Evolutionary conservation across 2,329 filamentous ascomycete species (phyloP).

Genomic region (Colletotrichum higginsianum): DNA sequence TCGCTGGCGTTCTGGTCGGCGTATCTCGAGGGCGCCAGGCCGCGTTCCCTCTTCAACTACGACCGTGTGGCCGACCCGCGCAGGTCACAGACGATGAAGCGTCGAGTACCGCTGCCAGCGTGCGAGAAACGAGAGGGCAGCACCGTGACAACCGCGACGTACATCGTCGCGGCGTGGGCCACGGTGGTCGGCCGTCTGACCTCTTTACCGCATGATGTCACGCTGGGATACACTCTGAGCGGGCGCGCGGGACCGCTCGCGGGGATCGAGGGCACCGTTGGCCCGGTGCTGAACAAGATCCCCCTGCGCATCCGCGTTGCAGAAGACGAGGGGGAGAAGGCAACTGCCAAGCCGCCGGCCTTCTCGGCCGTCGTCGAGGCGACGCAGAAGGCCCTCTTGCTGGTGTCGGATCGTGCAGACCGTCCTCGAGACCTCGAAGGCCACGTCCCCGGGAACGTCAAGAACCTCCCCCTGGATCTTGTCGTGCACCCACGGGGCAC

Average conservation of each 20-base stretch:
- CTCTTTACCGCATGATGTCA: neutral
- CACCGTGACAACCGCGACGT: neutral
- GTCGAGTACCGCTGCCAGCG: neutral
- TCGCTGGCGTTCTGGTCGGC: neutral
- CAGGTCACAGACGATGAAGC: neutral
- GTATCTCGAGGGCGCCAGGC: neutral
- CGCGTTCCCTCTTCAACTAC: neutral
- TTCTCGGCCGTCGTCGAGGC: neutral
- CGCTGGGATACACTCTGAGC: neutral
- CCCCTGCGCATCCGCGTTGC: neutral
- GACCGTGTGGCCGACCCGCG: neutral
- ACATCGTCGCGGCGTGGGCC: conserved; percentile 1
- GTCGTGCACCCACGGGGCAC: neutral
- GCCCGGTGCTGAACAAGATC: neutral
- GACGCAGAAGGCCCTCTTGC: neutral
- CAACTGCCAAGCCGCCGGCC: too few species aligned
- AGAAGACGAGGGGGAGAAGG: neutral
- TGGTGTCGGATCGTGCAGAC: neutral
- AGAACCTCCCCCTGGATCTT: neutral
- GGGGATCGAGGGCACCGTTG: neutral
- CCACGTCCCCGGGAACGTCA: neutral
- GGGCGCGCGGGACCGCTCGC: neutral
- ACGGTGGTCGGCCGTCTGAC: neutral
- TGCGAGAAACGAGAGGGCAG: neutral
- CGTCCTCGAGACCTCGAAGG: neutral